A percentile compares a stretch with the other conserved stretches of the same genome.
phyloP scores from a whole-genome alignment of 2,329 filamentous ascomycete genomes.

The Aureobasidium melanogenum region DNA sequence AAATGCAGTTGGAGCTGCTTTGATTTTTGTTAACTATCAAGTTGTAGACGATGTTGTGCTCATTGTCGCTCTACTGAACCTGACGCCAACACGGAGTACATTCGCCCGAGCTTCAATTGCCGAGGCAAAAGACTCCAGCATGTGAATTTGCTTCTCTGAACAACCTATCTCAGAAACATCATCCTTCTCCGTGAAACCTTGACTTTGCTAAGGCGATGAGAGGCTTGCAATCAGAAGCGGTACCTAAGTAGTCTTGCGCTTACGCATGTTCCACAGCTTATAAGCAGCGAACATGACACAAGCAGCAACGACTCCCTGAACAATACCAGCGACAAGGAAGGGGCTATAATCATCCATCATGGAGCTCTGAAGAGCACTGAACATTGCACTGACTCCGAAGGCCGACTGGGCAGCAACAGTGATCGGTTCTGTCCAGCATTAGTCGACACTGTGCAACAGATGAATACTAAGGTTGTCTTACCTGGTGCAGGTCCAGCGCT shows the following conservation, averaged over 20 bases:
- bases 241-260: neutral
- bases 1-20: neutral
- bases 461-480: neutral
- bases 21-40: neutral
- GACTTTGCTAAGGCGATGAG: neutral
- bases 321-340: constrained; percentile 17
- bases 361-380: constrained; percentile 23
- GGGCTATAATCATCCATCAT: constrained; percentile 26
- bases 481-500: neutral
- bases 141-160: neutral
- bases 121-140: constrained; percentile 1
- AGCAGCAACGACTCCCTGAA: constrained; percentile 12
- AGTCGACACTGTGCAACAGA: neutral
- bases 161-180: neutral
- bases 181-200: neutral
- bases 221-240: neutral
- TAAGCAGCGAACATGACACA: neutral
- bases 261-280: neutral
- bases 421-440: constrained; percentile 16
- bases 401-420: constrained; percentile 20
- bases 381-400: constrained; percentile 17
- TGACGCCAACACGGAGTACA: neutral
- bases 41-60: neutral
- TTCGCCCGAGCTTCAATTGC: neutral
- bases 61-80: neutral